Percentiles rank a stretch among this genome's conserved stretches.
Conservation (phyloP, 2,329 filamentous ascomycete species). For the Xylariaceae sp. region DNA sequence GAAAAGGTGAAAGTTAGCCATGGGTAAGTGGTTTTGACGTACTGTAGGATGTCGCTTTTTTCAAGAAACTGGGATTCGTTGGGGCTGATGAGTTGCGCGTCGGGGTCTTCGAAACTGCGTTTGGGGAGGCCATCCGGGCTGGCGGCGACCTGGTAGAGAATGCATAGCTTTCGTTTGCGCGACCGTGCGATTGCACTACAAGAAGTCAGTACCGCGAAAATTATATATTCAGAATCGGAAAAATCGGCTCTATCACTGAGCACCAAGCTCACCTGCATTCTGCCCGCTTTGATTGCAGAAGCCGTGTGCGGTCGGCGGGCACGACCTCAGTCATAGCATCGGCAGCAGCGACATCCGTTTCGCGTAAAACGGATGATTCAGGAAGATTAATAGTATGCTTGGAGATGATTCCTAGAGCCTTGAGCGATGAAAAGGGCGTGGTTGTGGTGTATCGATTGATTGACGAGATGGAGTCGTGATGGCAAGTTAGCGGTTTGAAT, state of each 20-base stretch:
- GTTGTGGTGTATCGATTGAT: slow-evolving; percentile 31
- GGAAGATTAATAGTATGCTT: slow-evolving; percentile 29
- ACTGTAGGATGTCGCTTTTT: slow-evolving; percentile 57
- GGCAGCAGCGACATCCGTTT: slow-evolving; percentile 67
- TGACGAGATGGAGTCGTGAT: slow-evolving; percentile 13
- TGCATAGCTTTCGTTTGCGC: slow-evolving; percentile 86
- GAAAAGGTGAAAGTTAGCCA: neutral
- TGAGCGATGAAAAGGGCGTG: slow-evolving; percentile 32
- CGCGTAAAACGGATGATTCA: slow-evolving; percentile 51
- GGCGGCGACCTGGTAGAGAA: slow-evolving; percentile 78
- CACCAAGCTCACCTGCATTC: slow-evolving; percentile 53
- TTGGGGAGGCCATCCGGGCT: slow-evolving; percentile 59
- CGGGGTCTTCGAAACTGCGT: slow-evolving; percentile 51
- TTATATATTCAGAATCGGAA: slow-evolving; percentile 44
- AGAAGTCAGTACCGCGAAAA: slow-evolving; percentile 40
- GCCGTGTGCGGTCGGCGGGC: slow-evolving; percentile 60
- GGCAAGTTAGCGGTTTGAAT: slow-evolving; percentile 16
- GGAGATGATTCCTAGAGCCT: slow-evolving; percentile 28
- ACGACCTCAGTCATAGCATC: slow-evolving; percentile 70
- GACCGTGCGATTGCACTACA: slow-evolving; percentile 69
- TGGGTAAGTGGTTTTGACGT: slow-evolving; percentile 32
- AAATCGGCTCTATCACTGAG: slow-evolving; percentile 43
- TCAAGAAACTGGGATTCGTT: slow-evolving; percentile 54
- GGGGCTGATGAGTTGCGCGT: slow-evolving; percentile 48
- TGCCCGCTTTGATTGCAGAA: slow-evolving; percentile 61